These are phyloP conservation scores for Pyrenochaeta sp. DNA, from an alignment of 2,329 filamentous ascomycete species.

Conservation along the genomic window DNA sequence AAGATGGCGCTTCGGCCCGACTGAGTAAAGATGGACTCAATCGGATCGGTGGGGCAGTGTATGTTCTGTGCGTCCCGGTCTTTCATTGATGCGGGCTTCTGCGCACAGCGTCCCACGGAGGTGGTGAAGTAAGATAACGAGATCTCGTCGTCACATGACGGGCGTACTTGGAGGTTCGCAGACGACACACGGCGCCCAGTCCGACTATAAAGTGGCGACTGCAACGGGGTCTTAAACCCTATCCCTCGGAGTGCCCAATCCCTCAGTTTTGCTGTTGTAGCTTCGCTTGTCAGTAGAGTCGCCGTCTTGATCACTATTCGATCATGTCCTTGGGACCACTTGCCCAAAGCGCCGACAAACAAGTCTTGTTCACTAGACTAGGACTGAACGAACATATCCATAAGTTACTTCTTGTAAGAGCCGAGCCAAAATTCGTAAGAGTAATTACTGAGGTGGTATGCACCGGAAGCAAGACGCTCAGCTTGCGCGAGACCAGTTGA, in stretches of 20 bases:
- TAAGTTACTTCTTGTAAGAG: constrained; percentile 54
- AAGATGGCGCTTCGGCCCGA: constrained; percentile 32
- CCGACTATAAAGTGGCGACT: constrained; percentile 38
- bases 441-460: constrained; percentile 11
- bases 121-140: constrained; percentile 27
- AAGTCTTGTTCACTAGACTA: constrained; percentile 52
- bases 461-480: constrained; percentile 52
- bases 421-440: neutral
- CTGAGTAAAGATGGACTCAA: constrained; percentile 17
- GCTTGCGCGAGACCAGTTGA: constrained; percentile 51
- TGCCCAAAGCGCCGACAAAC: constrained; percentile 56
- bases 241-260: no score
- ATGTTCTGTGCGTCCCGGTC: constrained; percentile 23
- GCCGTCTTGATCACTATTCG: constrained; percentile 1
- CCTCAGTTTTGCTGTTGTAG: neutral
- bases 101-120: constrained; percentile 20
- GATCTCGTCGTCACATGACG: constrained; percentile 32
- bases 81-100: constrained; percentile 26
- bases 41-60: constrained; percentile 15
- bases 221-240: no score
- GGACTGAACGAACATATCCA: constrained; percentile 53
- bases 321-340: constrained; percentile 35
- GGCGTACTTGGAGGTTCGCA: constrained; percentile 9
- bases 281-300: constrained; percentile 2
- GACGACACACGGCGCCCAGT: constrained; percentile 11